These are phyloP conservation scores for Fragaria ananassa DNA, from an alignment of 306 rosid species.

Conservation along the genomic window DNA sequence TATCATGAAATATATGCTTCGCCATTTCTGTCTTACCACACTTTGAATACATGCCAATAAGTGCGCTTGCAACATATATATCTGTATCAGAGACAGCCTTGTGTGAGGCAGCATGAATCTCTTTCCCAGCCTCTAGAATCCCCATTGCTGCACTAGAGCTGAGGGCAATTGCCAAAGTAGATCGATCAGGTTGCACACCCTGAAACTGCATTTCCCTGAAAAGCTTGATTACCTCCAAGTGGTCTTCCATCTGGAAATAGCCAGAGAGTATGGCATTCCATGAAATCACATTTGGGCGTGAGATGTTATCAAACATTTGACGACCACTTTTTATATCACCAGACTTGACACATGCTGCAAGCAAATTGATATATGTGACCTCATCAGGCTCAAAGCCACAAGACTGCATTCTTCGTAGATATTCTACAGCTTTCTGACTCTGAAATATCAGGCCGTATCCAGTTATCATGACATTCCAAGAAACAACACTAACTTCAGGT, in stretches of 20 bases:
- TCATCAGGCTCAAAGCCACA: slow-evolving; percentile 63
- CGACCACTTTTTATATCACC: slow-evolving; percentile 55
- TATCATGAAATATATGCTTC: slow-evolving; percentile 42
- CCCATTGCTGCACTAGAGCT: slow-evolving; percentile 65
- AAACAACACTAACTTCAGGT: slow-evolving; percentile 43
- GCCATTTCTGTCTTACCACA: slow-evolving; percentile 61
- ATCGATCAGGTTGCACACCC: slow-evolving; percentile 48
- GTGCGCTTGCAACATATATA: slow-evolving; percentile 63
- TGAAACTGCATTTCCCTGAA: slow-evolving; percentile 70
- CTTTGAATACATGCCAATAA: slow-evolving; percentile 63
- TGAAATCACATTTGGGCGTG: slow-evolving; percentile 58
- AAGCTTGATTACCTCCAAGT: slow-evolving; percentile 47
- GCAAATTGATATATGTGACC: slow-evolving; percentile 64
- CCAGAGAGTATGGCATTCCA: slow-evolving; percentile 79
- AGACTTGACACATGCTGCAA: slow-evolving; percentile 64
- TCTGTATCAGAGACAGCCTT: slow-evolving; percentile 44
- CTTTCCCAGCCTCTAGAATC: slow-evolving; percentile 50
- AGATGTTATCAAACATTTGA: slow-evolving; percentile 58
- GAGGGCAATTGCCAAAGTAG: slow-evolving; percentile 61
- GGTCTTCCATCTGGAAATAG: slow-evolving; percentile 50
- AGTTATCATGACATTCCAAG: slow-evolving; percentile 78
- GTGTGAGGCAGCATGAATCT: slow-evolving; percentile 57
- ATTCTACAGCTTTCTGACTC: slow-evolving; percentile 48
- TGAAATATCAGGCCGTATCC: slow-evolving; percentile 57
- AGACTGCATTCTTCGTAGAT: slow-evolving; percentile 44